Percentiles rank a stretch among this genome's conserved stretches.
Evolutionary conservation across 805 yeast genomes (phyloP).

Genomic region (Diddensiella transvaalensis): DNA sequence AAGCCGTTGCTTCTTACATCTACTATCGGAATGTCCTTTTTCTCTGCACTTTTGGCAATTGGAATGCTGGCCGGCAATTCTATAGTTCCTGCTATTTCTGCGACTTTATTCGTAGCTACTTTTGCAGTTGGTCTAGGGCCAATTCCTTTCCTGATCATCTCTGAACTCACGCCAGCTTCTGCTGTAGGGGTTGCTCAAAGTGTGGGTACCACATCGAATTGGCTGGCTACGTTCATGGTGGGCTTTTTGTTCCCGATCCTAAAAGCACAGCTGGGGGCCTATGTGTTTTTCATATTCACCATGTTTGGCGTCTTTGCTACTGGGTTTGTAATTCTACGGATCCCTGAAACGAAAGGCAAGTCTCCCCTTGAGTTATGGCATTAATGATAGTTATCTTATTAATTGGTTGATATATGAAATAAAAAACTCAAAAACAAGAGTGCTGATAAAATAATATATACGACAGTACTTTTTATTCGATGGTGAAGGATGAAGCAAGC

Average conservation of each 20-base stretch:
- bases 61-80: constrained; percentile 45
- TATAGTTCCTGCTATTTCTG: constrained; percentile 41
- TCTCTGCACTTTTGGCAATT: constrained; percentile 58
- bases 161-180: constrained; percentile 80
- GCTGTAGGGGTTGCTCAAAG: constrained; percentile 88
- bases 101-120: constrained; percentile 70
- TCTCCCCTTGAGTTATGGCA: constrained; percentile 41
- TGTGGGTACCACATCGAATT: constrained; percentile 85
- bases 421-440: not conserved
- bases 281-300: constrained; percentile 65
- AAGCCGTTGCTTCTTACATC: constrained; percentile 68
- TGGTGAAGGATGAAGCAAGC: constrained; percentile 15
- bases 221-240: constrained; percentile 77
- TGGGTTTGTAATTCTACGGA: constrained; percentile 41
- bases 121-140: constrained; percentile 96
- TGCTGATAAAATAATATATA: not conserved
- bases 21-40: constrained; percentile 61
- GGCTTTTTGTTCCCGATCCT: constrained; percentile 79
- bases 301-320: constrained; percentile 25
- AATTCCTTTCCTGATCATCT: constrained; percentile 82
- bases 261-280: constrained; percentile 65
- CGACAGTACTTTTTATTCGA: constrained; percentile 5
- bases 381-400: too few species aligned
- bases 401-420: not conserved
- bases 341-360: constrained; percentile 79